phyloP scores from a whole-genome alignment of 352 stramenopile genomes.

The Globisporangium uncinulatum region DNA sequence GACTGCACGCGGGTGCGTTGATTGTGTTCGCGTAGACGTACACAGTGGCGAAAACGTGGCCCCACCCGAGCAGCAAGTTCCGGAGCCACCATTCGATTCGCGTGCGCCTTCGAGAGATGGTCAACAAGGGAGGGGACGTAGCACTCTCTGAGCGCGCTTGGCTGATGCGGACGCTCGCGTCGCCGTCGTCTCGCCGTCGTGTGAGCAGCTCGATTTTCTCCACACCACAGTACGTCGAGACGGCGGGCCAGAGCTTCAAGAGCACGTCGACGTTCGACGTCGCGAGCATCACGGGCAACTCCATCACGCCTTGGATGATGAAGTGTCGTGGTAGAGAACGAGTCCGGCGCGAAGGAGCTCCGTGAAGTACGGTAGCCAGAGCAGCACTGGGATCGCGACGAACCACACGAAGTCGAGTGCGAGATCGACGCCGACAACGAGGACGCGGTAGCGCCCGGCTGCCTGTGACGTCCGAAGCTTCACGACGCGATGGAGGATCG shows the following conservation, averaged over 20 bases:
- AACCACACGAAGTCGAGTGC: slow-evolving; percentile 18
- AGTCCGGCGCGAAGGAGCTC: slow-evolving; percentile 9
- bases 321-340: slow-evolving; percentile 18
- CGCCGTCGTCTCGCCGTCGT: background rate
- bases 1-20: background rate
- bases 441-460: slow-evolving; percentile 3
- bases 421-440: slow-evolving; percentile 13
- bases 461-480: background rate
- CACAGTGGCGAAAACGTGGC: background rate
- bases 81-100: background rate
- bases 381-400: slow-evolving; percentile 8
- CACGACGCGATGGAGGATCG: background rate
- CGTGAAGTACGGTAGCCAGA: slow-evolving; percentile 11
- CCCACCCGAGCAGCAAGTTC: slow-evolving; percentile 4
- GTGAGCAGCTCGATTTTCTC: slow-evolving; percentile 14
- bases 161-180: background rate
- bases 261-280: slow-evolving; percentile 13
- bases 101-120: background rate
- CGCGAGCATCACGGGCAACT: slow-evolving; percentile 12
- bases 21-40: slow-evolving; percentile 1
- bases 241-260: slow-evolving; percentile 13
- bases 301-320: slow-evolving; percentile 17
- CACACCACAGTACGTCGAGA: slow-evolving; percentile 14
- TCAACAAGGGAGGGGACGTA: background rate
- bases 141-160: background rate